Base-by-base conservation (phyloP, 2,329 filamentous ascomycete species). In the Tolypocladium endophyticum region DNA sequence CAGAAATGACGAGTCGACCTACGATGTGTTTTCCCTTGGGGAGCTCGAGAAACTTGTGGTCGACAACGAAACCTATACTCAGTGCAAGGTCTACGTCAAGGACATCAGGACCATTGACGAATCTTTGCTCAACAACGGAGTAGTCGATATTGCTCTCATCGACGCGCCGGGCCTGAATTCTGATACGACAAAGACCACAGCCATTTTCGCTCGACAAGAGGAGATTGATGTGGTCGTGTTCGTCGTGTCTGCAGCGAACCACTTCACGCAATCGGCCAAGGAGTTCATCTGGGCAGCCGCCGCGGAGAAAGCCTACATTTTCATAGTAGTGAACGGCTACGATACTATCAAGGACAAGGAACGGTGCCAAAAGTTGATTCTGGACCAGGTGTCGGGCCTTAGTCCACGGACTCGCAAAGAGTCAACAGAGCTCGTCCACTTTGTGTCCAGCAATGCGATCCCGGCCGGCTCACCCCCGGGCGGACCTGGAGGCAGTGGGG, bases 141-240 rank as follows among this genome's bases (percentile, higher is more conserved):
- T 97, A 1, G 94, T 99, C 50, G 94, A 99, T 69, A 99, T 99
- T 71, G 92, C 94, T 0, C 81, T 99, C 58, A 99, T 99, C 65
- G 94, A 99, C 73, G 94, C 94, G 0, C 94, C 94, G 1, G 94
- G 94, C 36, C 80, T 99, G 58, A 99, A 99, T 74, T 91, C 90
- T 28, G 93, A 99, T 72, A 97, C 93, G 1, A 86, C 96, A 54
- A 96, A 97, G 77, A 99, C 94, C 0, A 99, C 94, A 1, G 94
- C 94, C 25, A 89, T 99, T 8, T 99, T 99, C 73, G 94, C 94
- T 30, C 83, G 94, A 60, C 94, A 99, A 71, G 94, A 99, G 73
- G 94, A 99, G 74, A 99, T 99, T 64, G 94, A 99, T 67, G 94
- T 99, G 0, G 94, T 99, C 1, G 92, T 99, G 0, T 99, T 99